A percentile compares a stretch with the other conserved stretches of the same genome.
phyloP scores from a whole-genome alignment of 306 rosid species.

The Corylus americana region DNA sequence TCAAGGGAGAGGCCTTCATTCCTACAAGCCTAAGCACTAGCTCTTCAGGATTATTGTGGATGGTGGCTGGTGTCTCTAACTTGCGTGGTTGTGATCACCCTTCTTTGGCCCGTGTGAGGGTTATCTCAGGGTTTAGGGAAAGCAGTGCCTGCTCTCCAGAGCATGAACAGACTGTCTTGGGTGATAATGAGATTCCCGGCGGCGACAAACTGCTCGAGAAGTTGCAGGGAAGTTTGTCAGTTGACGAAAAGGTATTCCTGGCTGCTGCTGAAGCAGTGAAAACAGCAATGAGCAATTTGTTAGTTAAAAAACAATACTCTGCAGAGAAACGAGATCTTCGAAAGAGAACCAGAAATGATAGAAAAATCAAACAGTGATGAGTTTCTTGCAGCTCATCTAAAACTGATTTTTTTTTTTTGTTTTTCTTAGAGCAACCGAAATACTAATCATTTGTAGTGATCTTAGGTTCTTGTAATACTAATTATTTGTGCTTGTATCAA shows the following conservation, averaged over 20 bases:
- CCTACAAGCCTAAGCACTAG: slow-evolving; percentile 69
- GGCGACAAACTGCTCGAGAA: slow-evolving; percentile 64
- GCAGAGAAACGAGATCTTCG: slow-evolving; percentile 68
- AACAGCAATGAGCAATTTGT: slow-evolving; percentile 78
- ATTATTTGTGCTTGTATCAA: not conserved
- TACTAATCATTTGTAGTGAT: not conserved
- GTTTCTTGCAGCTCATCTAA: slow-evolving; percentile 1
- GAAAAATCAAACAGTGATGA: slow-evolving; percentile 51
- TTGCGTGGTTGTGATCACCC: slow-evolving; percentile 49
- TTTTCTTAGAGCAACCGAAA: not conserved
- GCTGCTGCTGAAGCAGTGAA: slow-evolving; percentile 89
- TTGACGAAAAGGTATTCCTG: slow-evolving; percentile 54
- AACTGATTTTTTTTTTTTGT: slow-evolving; percentile 16
- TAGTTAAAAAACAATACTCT: slow-evolving; percentile 83
- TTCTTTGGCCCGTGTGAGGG: slow-evolving; percentile 63
- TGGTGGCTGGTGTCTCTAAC: slow-evolving; percentile 78
- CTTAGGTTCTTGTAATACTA: not conserved
- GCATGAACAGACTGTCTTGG: slow-evolving; percentile 42
- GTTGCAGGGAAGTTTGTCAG: slow-evolving; percentile 74
- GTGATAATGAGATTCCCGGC: slow-evolving; percentile 66
- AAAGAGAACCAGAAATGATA: slow-evolving; percentile 89
- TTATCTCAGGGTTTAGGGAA: slow-evolving; percentile 46
- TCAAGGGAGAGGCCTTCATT: slow-evolving; percentile 66
- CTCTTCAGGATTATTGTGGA: slow-evolving; percentile 64
- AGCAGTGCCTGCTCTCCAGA: slow-evolving; percentile 18